Percentiles rank a stretch among this genome's conserved stretches.
Conservation (phyloP, 495 filamentous ascomycete species). For the Lepidopterella palustris region DNA sequence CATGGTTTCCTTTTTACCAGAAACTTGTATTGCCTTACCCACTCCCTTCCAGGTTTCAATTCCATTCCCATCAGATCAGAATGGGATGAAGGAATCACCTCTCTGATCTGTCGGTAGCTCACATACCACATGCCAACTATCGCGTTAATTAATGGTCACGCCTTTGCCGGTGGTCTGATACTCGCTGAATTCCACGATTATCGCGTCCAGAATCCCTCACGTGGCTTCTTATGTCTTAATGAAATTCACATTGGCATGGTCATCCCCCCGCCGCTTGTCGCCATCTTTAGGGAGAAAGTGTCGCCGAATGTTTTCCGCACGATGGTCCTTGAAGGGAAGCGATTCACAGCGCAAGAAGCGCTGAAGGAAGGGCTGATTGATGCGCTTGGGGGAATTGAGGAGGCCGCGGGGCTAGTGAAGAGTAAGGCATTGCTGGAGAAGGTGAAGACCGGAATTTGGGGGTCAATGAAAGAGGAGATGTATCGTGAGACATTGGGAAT, state of each 20-base stretch:
- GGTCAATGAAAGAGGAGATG: slow-evolving; percentile 65
- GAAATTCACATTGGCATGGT: slow-evolving; percentile 72
- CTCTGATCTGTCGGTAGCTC: slow-evolving; percentile 31
- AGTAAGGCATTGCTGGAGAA: slow-evolving; percentile 53
- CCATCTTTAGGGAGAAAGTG: slow-evolving; percentile 66
- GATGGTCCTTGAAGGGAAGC: slow-evolving; percentile 61
- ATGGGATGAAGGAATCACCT: too few relatives aligned
- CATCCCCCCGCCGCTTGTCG: slow-evolving; percentile 62
- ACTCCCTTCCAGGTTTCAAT: too few relatives aligned
- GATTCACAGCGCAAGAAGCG: slow-evolving; percentile 55
- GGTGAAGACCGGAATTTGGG: slow-evolving; percentile 56
- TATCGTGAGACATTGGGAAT: slow-evolving; percentile 46
- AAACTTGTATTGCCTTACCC: slow-evolving; percentile 51
- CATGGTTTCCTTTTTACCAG: slow-evolving; percentile 52
- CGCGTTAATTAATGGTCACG: slow-evolving; percentile 70
- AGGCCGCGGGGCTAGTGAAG: slow-evolving; percentile 49
- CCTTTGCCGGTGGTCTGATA: slow-evolving; percentile 75
- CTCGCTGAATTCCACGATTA: slow-evolving; percentile 81
- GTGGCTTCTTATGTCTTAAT: slow-evolving; percentile 55
- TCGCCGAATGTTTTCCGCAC: slow-evolving; percentile 49
- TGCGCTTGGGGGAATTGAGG: slow-evolving; percentile 55
- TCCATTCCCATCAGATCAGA: too few relatives aligned
- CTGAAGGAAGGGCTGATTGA: slow-evolving; percentile 63
- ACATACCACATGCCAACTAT: slow-evolving; percentile 80
- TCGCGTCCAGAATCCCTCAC: slow-evolving; percentile 59